These are phyloP conservation scores for Auriscalpium vulgare DNA, from an alignment of 768 basidiomycete species.

Conservation along the genomic window DNA sequence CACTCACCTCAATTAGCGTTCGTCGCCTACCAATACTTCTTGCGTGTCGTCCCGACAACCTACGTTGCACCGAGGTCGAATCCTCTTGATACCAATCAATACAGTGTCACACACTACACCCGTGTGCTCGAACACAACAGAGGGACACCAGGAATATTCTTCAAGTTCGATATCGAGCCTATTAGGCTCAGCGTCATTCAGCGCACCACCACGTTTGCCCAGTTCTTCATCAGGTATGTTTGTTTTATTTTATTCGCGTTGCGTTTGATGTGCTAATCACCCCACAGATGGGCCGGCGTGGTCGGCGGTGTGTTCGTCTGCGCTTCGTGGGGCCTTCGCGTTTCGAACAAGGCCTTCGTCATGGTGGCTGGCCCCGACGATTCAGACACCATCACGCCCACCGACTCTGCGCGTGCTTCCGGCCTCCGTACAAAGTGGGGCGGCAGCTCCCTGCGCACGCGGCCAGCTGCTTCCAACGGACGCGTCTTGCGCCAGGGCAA, in stretches of 20 bases:
- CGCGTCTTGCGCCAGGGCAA: slow-evolving; percentile 48
- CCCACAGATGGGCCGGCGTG: slow-evolving; percentile 70
- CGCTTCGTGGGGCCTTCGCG: slow-evolving; percentile 39
- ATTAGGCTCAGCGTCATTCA: slow-evolving; percentile 80
- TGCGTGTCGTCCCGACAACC: slow-evolving; percentile 92
- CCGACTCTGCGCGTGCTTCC: slow-evolving; percentile 41
- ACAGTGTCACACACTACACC: slow-evolving; percentile 91
- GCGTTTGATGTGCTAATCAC: not conserved
- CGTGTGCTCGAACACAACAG: slow-evolving; percentile 64
- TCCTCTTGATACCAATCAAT: slow-evolving; percentile 74
- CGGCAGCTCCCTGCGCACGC: slow-evolving; percentile 54
- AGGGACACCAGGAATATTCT: slow-evolving; percentile 92
- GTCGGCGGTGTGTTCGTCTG: slow-evolving; percentile 89
- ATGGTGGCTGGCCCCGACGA: slow-evolving; percentile 50
- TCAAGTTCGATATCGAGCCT: slow-evolving; percentile 96
- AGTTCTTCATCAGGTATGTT: slow-evolving; percentile 65
- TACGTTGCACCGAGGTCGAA: slow-evolving; percentile 68
- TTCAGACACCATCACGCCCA: slow-evolving; percentile 58
- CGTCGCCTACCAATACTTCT: slow-evolving; percentile 88
- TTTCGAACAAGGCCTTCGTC: slow-evolving; percentile 42
- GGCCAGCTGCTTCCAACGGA: slow-evolving; percentile 27
- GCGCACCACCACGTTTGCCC: slow-evolving; percentile 73
- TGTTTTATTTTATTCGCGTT: not conserved
- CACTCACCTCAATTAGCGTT: slow-evolving; percentile 45
- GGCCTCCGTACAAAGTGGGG: slow-evolving; percentile 60